These are phyloP conservation scores for Neoarthrinium moseri DNA, from an alignment of 2,329 filamentous ascomycete species.

Conservation along the genomic window DNA sequence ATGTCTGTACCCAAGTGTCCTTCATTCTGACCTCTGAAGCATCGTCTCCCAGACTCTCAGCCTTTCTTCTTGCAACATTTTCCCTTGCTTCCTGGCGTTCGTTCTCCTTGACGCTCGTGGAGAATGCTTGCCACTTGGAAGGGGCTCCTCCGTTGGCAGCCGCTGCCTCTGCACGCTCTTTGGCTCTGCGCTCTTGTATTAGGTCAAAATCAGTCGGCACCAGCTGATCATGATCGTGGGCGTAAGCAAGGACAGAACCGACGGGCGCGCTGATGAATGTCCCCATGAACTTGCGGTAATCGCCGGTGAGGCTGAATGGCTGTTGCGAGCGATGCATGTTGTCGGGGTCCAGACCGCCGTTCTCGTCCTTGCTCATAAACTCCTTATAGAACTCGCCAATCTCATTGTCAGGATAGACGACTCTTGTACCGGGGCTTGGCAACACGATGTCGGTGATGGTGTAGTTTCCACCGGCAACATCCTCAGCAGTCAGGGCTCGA, in stretches of 20 bases:
- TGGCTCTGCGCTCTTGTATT: constrained; percentile 44
- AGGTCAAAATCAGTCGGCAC: constrained; percentile 82
- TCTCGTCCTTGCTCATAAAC: constrained; percentile 80
- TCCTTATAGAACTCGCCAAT: constrained; percentile 80
- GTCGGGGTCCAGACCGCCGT: constrained; percentile 77
- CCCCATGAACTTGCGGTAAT: constrained; percentile 83
- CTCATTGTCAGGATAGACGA: constrained; percentile 81
- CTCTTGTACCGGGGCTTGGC: constrained; percentile 87
- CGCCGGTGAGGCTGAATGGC: constrained; percentile 84
- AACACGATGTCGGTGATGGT: constrained; percentile 86
- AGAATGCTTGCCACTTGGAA: constrained; percentile 22
- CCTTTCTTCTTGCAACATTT: constrained; percentile 23
- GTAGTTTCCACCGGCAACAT: constrained; percentile 74
- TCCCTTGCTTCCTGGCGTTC: constrained; percentile 22
- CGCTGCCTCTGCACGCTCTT: constrained; percentile 18
- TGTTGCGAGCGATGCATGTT: constrained; percentile 84
- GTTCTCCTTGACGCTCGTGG: constrained; percentile 21
- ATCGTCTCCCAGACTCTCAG: constrained; percentile 15
- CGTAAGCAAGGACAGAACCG: constrained; percentile 70
- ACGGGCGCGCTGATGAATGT: constrained; percentile 64
- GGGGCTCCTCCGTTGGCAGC: constrained; percentile 17
- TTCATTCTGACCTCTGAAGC: constrained; percentile 26
- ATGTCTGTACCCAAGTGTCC: constrained; percentile 40
- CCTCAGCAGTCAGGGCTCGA: constrained; percentile 71
- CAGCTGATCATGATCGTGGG: constrained; percentile 74